Percentiles rank a stretch among this genome's conserved stretches.
phyloP scores from a whole-genome alignment of 768 basidiomycete species.

The Pleurotus cornucopiae region DNA sequence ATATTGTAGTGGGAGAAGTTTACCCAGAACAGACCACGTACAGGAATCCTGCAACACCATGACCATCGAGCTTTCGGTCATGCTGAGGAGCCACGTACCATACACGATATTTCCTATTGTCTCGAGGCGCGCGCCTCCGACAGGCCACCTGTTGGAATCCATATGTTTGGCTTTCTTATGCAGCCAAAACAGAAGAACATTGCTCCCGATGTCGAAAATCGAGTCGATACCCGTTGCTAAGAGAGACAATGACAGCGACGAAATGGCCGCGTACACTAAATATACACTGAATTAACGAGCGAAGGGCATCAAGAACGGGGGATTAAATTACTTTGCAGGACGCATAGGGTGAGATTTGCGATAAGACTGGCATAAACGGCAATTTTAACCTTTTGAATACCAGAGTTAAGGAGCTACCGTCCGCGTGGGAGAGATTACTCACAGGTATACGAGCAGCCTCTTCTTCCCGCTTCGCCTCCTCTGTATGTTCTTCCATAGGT shows the following conservation, averaged over 20 bases:
- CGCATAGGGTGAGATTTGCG: conserved; percentile 68
- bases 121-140: conserved; percentile 85
- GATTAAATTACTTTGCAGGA: conserved; percentile 56
- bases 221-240: conserved; percentile 90
- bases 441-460: conserved; percentile 65
- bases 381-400: conserved; percentile 64
- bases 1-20: not conserved
- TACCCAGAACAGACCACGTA: conserved; percentile 17
- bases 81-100: conserved; percentile 33
- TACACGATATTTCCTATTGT: conserved; percentile 89
- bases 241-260: conserved; percentile 77
- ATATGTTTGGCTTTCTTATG: conserved; percentile 68
- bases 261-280: conserved; percentile 88
- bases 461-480: conserved; percentile 72
- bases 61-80: no score
- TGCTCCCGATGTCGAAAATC: conserved; percentile 80
- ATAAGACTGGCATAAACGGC: conserved; percentile 83
- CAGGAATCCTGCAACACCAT: conserved; percentile 40
- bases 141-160: conserved; percentile 87
- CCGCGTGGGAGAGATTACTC: conserved; percentile 18
- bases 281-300: conserved; percentile 5
- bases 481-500: conserved; percentile 85
- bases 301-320: not conserved
- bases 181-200: conserved; percentile 74
- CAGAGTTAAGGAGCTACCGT: not conserved